A percentile compares a stretch with the other conserved stretches of the same genome.
phyloP scores from a whole-genome alignment of 306 rosid genomes.

The Corylus heterophylla region DNA sequence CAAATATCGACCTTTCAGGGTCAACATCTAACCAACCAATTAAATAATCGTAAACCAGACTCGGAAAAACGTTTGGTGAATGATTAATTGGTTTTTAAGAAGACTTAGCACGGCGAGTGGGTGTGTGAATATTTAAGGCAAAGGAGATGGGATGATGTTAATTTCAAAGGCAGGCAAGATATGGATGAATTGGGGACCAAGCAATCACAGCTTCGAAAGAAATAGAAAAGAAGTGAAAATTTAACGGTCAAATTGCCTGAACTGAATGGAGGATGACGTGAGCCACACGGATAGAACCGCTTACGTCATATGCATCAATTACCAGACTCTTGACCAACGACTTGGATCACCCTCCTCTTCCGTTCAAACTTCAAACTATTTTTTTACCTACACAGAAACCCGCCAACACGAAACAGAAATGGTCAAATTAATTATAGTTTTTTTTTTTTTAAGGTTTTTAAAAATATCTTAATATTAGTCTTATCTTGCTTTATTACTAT shows the following conservation, averaged over 20 bases:
- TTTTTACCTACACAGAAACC: neutral
- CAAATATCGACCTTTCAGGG: neutral
- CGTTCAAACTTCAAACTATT: neutral
- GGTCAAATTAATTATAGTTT: too few relatives aligned
- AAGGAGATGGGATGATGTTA: slow-evolving; percentile 20
- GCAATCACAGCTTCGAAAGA: slow-evolving; percentile 13
- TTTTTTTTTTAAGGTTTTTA: too few relatives aligned
- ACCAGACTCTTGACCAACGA: neutral
- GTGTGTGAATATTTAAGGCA: neutral
- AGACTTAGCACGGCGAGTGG: neutral
- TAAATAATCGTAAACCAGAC: neutral
- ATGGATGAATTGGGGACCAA: slow-evolving; percentile 18
- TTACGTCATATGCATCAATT: neutral
- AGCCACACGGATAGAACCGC: neutral
- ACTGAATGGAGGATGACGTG: slow-evolving; percentile 22
- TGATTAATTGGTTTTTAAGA: neutral
- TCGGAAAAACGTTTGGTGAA: too few relatives aligned
- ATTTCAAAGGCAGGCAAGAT: slow-evolving; percentile 4
- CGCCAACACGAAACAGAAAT: neutral
- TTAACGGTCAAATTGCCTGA: neutral
- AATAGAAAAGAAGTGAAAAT: neutral
- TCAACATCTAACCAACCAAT: neutral
- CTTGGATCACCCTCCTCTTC: neutral
- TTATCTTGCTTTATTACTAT: too few relatives aligned
- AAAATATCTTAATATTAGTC: too few relatives aligned